These are phyloP conservation scores for Arthrobotrys sphaeroides DNA, from an alignment of 2,329 filamentous ascomycete species.

Conservation along the genomic window DNA sequence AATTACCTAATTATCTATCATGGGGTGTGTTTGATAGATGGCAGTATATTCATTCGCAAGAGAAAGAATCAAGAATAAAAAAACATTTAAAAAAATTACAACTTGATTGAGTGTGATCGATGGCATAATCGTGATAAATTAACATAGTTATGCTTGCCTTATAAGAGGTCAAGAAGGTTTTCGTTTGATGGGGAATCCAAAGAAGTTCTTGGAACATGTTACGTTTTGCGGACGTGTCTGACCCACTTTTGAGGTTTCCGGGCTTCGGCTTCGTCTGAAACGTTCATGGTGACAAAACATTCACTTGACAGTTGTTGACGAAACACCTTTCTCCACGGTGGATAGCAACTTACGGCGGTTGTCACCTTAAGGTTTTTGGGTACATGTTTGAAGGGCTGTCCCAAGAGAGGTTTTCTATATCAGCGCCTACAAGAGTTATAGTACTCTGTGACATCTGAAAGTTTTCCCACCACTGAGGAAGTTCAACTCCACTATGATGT, in stretches of 20 bases:
- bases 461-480: constrained; percentile 6
- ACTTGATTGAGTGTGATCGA: not conserved
- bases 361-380: not conserved
- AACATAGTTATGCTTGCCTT: not conserved
- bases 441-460: not conserved
- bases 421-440: not conserved
- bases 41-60: not conserved
- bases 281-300: constrained; percentile 13
- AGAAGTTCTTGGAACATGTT: constrained; percentile 16
- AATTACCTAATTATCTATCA: constrained; percentile 43
- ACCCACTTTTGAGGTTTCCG: constrained; percentile 25
- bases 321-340: not conserved
- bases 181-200: not conserved
- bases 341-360: not conserved
- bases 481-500: not conserved
- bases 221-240: constrained; percentile 33
- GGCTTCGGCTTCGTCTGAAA: constrained; percentile 18
- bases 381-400: constrained; percentile 2
- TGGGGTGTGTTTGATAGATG: constrained; percentile 31
- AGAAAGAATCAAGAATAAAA: constrained; percentile 7
- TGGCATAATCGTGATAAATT: not conserved
- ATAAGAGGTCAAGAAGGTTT: not conserved
- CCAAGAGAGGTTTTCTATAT: constrained; percentile 13
- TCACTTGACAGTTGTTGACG: not conserved
- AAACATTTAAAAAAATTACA: not conserved